Evolutionary conservation across 805 yeast genomes (phyloP).

Genomic region (Starmerella bombicola): DNA sequence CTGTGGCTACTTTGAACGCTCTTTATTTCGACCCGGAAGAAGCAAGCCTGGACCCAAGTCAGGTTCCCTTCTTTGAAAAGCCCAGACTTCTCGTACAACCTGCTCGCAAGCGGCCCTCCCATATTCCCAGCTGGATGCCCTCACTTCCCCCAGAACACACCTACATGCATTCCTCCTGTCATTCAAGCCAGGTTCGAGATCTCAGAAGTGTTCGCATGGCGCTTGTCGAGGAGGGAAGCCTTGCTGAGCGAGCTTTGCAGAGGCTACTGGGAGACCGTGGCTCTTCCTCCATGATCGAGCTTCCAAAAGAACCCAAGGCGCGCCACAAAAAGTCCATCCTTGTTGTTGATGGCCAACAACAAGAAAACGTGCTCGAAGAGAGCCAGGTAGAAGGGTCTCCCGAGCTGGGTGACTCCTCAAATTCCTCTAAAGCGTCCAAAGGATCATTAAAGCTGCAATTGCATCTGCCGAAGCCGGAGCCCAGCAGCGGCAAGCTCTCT

Average conservation of each 20-base stretch:
- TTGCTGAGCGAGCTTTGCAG: conserved; percentile 68
- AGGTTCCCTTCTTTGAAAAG: conserved; percentile 42
- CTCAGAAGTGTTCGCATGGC: conserved; percentile 58
- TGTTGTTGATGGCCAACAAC: conserved; percentile 4
- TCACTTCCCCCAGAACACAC: conserved; percentile 90
- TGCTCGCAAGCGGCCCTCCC: conserved; percentile 31
- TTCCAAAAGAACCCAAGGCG: not conserved
- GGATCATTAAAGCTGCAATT: not conserved
- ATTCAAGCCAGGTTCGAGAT: conserved; percentile 48
- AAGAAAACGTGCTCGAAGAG: not conserved
- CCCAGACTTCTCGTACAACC: conserved; percentile 45
- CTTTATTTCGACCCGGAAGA: conserved; percentile 24
- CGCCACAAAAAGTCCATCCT: conserved; percentile 1
- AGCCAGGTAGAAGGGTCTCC: not conserved
- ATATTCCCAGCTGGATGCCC: conserved; percentile 70
- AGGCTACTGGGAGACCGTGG: conserved; percentile 34
- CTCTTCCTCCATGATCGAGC: conserved; percentile 20
- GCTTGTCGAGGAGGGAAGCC: conserved; percentile 66
- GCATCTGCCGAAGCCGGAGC: not conserved
- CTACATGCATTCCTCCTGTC: conserved; percentile 63
- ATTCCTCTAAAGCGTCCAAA: not conserved
- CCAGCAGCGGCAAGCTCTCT: conserved; percentile 4
- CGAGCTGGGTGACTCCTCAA: not conserved
- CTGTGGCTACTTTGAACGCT: conserved; percentile 22
- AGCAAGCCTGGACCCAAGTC: conserved; percentile 32